Percentiles rank a stretch among this genome's conserved stretches.
These are phyloP conservation scores for Actinidia chinensis DNA, from an alignment of 179 eudicot species.

Conservation along the genomic window DNA sequence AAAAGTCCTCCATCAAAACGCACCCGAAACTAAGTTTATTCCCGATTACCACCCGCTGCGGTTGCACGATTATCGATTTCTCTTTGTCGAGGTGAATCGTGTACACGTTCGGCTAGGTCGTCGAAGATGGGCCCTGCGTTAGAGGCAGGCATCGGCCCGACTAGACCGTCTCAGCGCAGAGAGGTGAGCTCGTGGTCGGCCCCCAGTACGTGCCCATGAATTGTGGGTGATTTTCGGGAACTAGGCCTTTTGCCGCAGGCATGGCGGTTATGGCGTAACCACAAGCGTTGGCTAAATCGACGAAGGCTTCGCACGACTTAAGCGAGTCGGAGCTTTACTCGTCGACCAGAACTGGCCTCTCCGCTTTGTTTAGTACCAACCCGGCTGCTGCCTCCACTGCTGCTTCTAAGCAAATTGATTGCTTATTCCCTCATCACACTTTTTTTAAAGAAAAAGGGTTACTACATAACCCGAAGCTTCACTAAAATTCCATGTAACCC, in stretches of 20 bases:
- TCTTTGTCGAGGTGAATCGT: slow-evolving; percentile 37
- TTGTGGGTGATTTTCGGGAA: not conserved
- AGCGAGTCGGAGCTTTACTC: slow-evolving; percentile 37
- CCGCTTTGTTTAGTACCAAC: slow-evolving; percentile 56
- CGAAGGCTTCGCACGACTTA: too few species aligned
- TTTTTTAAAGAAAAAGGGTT: too few species aligned
- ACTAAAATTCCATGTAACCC: too few species aligned
- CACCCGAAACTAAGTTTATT: slow-evolving; percentile 59
- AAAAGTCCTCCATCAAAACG: slow-evolving; percentile 74
- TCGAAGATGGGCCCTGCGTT: not conserved
- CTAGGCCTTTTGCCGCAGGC: not conserved
- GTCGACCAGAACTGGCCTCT: slow-evolving; percentile 57
- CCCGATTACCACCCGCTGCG: slow-evolving; percentile 43
- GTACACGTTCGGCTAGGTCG: not conserved
- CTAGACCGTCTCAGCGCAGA: not conserved
- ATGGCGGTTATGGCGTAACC: not conserved
- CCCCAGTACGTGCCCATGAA: slow-evolving; percentile 11
- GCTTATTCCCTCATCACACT: slow-evolving; percentile 31
- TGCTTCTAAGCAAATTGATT: slow-evolving; percentile 48
- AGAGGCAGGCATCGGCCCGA: not conserved
- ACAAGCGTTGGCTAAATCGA: not conserved
- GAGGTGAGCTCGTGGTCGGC: not conserved
- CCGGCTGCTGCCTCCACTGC: slow-evolving; percentile 66
- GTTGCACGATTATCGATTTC: slow-evolving; percentile 72
- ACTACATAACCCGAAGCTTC: too few species aligned